Base-by-base conservation (phyloP, 2,329 filamentous ascomycete genomes). In the Scleromitrula shiraiana region DNA sequence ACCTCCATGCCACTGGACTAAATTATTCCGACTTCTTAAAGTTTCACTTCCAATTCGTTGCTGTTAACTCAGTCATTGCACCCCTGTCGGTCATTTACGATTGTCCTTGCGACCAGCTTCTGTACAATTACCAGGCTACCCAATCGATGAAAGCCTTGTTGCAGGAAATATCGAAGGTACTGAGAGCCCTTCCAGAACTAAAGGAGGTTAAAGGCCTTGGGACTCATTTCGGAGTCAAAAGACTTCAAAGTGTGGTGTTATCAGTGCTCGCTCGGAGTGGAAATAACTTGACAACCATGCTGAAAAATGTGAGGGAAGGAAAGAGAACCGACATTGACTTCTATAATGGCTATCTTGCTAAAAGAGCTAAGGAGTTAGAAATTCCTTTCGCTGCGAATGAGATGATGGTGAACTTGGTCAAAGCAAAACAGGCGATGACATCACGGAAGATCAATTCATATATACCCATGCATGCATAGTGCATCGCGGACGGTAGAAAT, bases 311-410 rank as follows among this genome's bases (percentile, higher is more conserved):
- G 10, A 68, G 77, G 9, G 64, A 67, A 1, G 83, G 85, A 1
- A 68, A 69, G 52, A 67, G 72, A 50, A 88, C 87, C 0, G 88
- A 95, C 59, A 77, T 96, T 33, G 79, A 90, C 38, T 95, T 83
- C 60, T 77, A 91, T 56, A 96, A 94, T 63, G 91, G 90, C 0
- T 98, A 91, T 68, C 84, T 98, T 51, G 74, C 94, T 26, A 74
- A 71, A 42, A 76, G 83, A 33, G 93, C 85, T 0, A 74, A 78
- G 57, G 77, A 86, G 62, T 59, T 90, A 51, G 86, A 87, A 1
- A 70, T 95, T n/a, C 71, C 77, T 42, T 82, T 82, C 59, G 77
- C 80, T 9, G 71, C 83, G 52, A 93, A 95, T 62, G 81, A 82
- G 58, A 76, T 86, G 71, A 70, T 94, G 35, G 70, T 84, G 64